Evolutionary conservation across 2,329 filamentous ascomycete genomes (phyloP).

Genomic region (Pestalotiopsis sp.): DNA sequence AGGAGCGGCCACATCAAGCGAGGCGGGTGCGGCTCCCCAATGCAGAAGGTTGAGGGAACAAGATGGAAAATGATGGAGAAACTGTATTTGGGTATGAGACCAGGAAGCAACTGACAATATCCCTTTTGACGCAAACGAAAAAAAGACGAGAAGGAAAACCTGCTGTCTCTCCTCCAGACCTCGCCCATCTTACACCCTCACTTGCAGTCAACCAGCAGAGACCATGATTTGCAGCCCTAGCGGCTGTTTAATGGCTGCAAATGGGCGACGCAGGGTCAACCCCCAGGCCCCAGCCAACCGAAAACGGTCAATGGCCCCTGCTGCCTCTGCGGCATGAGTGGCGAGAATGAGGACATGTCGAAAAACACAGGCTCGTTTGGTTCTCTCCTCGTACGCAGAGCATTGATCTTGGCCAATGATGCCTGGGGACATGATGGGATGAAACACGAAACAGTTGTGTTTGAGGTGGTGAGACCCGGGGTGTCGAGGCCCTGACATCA

Average conservation of each 20-base stretch:
- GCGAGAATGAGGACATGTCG: not conserved
- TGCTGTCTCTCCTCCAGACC: not conserved
- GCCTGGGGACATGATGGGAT: not conserved
- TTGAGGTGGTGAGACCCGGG: conserved; percentile 9
- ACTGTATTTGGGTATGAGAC: not conserved
- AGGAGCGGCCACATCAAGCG: not conserved
- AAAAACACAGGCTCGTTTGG: not conserved
- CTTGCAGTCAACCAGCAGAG: not conserved
- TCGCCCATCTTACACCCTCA: not conserved
- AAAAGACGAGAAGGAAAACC: not conserved
- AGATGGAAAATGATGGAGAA: not conserved
- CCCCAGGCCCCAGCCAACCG: not conserved
- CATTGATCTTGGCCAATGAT: conserved; percentile 6
- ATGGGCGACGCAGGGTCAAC: not conserved
- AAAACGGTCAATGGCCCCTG: not conserved
- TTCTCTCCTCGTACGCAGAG: not conserved
- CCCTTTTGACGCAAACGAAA: not conserved
- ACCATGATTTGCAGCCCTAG: not conserved
- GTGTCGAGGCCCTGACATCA: conserved; percentile 4
- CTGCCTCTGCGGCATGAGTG: not conserved
- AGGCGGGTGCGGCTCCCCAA: not conserved
- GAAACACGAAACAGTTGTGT: conserved; percentile 15
- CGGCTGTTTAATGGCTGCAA: not conserved
- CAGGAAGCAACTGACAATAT: not conserved
- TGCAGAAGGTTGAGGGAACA: not conserved